Evolutionary conservation across 148 eudicot species (phyloP).

Genomic region (Oxyria digyna): DNA sequence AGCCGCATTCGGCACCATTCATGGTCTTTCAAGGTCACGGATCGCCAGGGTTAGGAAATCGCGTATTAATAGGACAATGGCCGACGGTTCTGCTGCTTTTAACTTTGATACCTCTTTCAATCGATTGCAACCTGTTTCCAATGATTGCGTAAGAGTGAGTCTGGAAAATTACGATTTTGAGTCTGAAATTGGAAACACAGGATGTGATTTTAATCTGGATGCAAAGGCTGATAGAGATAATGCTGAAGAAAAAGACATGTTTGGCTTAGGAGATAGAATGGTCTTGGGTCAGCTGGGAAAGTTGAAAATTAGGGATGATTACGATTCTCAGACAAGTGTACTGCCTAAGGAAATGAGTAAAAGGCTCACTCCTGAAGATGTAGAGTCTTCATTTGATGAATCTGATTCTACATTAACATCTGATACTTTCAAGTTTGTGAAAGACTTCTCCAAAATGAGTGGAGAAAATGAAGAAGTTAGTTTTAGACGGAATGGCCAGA

Average conservation of each 20-base stretch:
- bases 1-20: constrained; percentile 20
- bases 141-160: constrained; percentile 16
- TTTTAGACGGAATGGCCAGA: constrained; percentile 28
- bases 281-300: constrained; percentile 33
- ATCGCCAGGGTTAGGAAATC: constrained; percentile 36
- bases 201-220: constrained; percentile 22
- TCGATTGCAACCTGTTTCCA: constrained; percentile 27
- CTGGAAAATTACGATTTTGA: constrained; percentile 18
- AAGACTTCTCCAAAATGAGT: constrained; percentile 37
- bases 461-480: constrained; percentile 53
- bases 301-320: constrained; percentile 23
- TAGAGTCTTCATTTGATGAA: constrained; percentile 25
- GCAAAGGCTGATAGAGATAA: constrained; percentile 8
- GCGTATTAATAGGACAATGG: constrained; percentile 18
- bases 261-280: constrained; percentile 18
- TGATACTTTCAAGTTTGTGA: constrained; percentile 63
- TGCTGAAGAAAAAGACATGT: constrained; percentile 10
- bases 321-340: constrained; percentile 8
- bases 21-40: constrained; percentile 39
- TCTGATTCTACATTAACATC: constrained; percentile 39
- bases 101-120: constrained; percentile 34
- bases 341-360: constrained; percentile 7
- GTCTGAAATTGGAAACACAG: constrained; percentile 18
- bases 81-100: constrained; percentile 16
- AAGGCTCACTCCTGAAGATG: constrained; percentile 14